phyloP scores from a whole-genome alignment of 2,329 filamentous ascomycete species.

The Aspergillus fischeri region DNA sequence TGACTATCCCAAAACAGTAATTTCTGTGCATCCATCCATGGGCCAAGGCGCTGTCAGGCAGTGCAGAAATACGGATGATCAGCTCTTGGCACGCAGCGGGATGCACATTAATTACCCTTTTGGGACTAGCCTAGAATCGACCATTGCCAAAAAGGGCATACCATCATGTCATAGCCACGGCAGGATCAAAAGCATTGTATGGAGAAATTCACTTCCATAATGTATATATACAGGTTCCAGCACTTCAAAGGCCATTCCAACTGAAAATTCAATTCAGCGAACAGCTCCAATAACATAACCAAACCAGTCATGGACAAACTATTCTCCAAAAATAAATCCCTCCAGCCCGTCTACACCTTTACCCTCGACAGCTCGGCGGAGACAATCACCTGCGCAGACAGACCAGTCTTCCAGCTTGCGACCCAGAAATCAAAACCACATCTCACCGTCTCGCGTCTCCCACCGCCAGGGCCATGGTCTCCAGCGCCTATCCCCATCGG shows the following conservation, averaged over 20 bases:
- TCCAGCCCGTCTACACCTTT: not conserved
- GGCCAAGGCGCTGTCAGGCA: not conserved
- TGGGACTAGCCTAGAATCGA: not conserved
- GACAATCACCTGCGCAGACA: not conserved
- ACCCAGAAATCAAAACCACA: not conserved
- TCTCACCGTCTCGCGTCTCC: not conserved
- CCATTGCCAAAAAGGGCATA: too few species aligned
- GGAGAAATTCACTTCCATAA: too few species aligned
- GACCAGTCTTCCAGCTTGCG: not conserved
- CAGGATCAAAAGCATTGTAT: too few species aligned
- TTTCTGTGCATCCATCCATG: too few species aligned
- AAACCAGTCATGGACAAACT: not conserved
- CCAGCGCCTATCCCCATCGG: not conserved
- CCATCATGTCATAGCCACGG: too few species aligned
- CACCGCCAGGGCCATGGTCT: not conserved
- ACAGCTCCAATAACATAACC: too few species aligned
- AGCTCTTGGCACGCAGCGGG: not conserved
- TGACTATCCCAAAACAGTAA: too few species aligned
- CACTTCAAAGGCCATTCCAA: too few species aligned
- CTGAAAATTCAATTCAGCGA: too few species aligned
- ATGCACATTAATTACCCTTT: not conserved
- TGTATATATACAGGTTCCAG: too few species aligned
- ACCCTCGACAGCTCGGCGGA: not conserved
- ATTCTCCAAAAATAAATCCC: not conserved
- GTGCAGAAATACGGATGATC: not conserved